Percentiles rank a stretch among this genome's conserved stretches.
Conservation (phyloP, 805 yeast species). For the Diddensiella santjacobensis region DNA sequence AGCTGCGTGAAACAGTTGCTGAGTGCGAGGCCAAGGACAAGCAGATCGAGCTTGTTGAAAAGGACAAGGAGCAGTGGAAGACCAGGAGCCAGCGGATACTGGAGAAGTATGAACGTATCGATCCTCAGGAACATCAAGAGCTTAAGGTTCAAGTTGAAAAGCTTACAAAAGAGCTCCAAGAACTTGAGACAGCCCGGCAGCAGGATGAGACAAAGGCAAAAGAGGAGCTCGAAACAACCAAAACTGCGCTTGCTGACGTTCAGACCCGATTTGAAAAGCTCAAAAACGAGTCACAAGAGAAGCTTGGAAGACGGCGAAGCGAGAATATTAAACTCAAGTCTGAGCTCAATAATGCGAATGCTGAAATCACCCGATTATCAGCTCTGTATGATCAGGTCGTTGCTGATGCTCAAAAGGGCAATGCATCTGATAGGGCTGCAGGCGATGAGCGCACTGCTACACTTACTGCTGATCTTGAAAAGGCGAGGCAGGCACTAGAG, state of each 20-base stretch:
- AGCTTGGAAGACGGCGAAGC: constrained; percentile 22
- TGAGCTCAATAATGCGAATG: constrained; percentile 13
- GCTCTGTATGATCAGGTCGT: not conserved
- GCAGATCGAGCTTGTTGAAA: constrained; percentile 43
- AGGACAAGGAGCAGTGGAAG: constrained; percentile 61
- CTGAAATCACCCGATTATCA: constrained; percentile 6
- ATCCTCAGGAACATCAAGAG: constrained; percentile 43
- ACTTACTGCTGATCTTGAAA: constrained; percentile 21
- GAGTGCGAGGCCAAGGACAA: constrained; percentile 48
- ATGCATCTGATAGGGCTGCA: constrained; percentile 4
- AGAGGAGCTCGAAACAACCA: constrained; percentile 8
- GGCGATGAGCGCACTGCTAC: constrained; percentile 9
- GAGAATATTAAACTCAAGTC: constrained; percentile 15
- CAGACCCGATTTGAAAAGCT: constrained; percentile 19
- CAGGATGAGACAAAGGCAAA: constrained; percentile 15
- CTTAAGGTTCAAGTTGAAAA: constrained; percentile 34
- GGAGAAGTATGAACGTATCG: constrained; percentile 44
- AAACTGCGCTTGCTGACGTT: constrained; percentile 11
- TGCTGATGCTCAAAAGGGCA: not conserved
- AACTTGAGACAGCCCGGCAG: constrained; percentile 11
- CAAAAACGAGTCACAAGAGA: constrained; percentile 27
- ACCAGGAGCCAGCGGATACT: constrained; percentile 46
- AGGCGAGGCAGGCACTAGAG: constrained; percentile 23
- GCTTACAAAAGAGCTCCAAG: constrained; percentile 16
- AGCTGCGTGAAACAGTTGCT: constrained; percentile 36